Conservation (phyloP, 352 stramenopile species). For the Phytophthora colocasiae region DNA sequence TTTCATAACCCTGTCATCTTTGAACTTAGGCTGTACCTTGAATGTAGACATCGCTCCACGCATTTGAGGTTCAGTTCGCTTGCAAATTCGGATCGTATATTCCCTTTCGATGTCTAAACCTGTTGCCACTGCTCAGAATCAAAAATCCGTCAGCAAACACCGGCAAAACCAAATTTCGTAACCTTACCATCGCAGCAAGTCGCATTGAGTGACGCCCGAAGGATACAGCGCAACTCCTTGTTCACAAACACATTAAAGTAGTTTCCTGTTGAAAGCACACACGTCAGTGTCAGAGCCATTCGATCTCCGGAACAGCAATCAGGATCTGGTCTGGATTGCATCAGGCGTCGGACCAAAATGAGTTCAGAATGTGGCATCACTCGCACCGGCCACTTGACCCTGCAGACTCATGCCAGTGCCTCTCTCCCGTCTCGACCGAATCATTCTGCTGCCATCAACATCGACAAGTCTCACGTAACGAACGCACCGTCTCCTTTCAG, state of each 20-base stretch:
- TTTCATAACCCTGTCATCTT: too few relatives aligned
- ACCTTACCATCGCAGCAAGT: conserved; percentile 81
- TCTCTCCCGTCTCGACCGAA: conserved; percentile 17
- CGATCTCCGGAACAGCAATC: conserved; percentile 21
- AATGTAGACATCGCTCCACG: conserved; percentile 87
- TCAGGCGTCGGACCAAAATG: conserved; percentile 43
- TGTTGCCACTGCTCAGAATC: conserved; percentile 55
- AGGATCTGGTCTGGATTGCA: conserved; percentile 17
- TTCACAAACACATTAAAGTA: conserved; percentile 92
- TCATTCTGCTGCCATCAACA: conserved; percentile 21
- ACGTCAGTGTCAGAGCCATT: conserved; percentile 7
- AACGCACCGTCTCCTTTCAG: conserved; percentile 84
- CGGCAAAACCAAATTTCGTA: neutral
- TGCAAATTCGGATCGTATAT: conserved; percentile 77
- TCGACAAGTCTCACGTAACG: conserved; percentile 2
- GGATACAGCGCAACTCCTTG: conserved; percentile 70
- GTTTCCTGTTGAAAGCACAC: conserved; percentile 57
- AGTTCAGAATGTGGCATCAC: conserved; percentile 50
- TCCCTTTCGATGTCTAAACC: conserved; percentile 58
- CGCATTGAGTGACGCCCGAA: conserved; percentile 76
- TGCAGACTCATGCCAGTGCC: conserved; percentile 7
- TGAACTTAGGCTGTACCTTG: conserved; percentile 49
- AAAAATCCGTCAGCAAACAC: neutral
- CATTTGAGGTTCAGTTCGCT: conserved; percentile 88
- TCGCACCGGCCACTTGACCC: conserved; percentile 31